Conservation (phyloP, 371 early-diverging fungal genomes). For the Mucor mucedo region DNA sequence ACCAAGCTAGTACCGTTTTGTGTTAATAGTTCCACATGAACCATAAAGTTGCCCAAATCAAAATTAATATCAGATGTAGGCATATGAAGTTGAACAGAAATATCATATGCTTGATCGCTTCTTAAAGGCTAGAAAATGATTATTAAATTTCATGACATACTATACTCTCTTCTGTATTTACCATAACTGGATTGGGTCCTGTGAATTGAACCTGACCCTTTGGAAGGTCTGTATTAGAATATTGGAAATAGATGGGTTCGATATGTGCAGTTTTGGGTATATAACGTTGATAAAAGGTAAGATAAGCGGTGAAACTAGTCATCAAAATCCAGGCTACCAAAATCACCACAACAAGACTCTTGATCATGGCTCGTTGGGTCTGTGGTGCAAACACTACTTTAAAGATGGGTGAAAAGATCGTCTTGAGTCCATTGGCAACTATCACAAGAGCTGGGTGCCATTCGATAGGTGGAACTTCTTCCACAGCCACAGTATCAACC, state of each 20-base stretch:
- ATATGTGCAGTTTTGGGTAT: conserved; percentile 49
- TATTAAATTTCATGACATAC: background rate
- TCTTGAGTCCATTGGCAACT: conserved; percentile 13
- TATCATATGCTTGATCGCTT: conserved; percentile 32
- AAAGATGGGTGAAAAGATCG: conserved; percentile 16
- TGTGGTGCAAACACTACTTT: conserved; percentile 42
- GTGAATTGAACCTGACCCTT: conserved; percentile 21
- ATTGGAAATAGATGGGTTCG: conserved; percentile 54
- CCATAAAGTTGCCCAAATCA: conserved; percentile 85
- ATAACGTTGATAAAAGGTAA: conserved; percentile 50
- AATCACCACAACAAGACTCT: conserved; percentile 32
- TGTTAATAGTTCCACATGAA: conserved; percentile 67
- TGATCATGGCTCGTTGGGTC: conserved; percentile 44
- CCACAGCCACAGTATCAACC: background rate
- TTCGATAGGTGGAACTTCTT: conserved; percentile 19
- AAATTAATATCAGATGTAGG: conserved; percentile 84
- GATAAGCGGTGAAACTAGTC: conserved; percentile 50
- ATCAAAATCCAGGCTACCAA: conserved; percentile 41
- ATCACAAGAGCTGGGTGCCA: conserved; percentile 27
- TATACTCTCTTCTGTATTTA: conserved; percentile 1
- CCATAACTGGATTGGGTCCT: conserved; percentile 31
- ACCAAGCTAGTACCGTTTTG: conserved; percentile 55
- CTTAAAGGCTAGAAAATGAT: conserved; percentile 21
- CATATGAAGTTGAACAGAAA: conserved; percentile 76
- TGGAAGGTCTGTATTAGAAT: conserved; percentile 21